These are phyloP conservation scores for Wickerhamiella pararugosa DNA, from an alignment of 1,139 yeast species.

Conservation along the genomic window DNA sequence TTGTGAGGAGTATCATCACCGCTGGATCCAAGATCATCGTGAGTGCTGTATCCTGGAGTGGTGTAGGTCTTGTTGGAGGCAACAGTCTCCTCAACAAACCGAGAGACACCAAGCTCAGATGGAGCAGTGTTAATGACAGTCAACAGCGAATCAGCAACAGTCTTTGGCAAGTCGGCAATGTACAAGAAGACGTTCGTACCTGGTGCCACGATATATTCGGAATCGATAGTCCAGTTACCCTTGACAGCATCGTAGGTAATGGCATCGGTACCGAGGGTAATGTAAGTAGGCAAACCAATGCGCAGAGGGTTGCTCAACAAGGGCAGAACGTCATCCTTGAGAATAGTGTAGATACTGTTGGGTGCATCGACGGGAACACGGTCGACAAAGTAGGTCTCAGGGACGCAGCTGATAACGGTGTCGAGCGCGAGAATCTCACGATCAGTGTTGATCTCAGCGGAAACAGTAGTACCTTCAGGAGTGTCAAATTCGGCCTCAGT, in stretches of 20 bases:
- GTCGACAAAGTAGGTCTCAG: slow-evolving; percentile 49
- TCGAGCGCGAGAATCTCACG: slow-evolving; percentile 42
- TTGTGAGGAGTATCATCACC: slow-evolving; percentile 86
- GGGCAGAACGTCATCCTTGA: slow-evolving; percentile 46
- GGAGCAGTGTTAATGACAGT: slow-evolving; percentile 9
- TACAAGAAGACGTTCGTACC: slow-evolving; percentile 67
- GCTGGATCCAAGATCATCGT: slow-evolving; percentile 65
- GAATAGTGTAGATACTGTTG: slow-evolving; percentile 43
- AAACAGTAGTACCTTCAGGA: slow-evolving; percentile 34
- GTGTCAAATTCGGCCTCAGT: slow-evolving; percentile 30
- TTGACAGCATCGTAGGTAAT: slow-evolving; percentile 75
- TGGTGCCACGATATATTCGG: slow-evolving; percentile 76
- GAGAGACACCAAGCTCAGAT: slow-evolving; percentile 4
- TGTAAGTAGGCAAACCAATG: slow-evolving; percentile 30
- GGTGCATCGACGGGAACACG: slow-evolving; percentile 52
- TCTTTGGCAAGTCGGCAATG: slow-evolving; percentile 35
- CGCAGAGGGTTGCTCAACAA: slow-evolving; percentile 28
- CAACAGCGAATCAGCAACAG: slow-evolving; percentile 11
- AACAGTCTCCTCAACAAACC: slow-evolving; percentile 1
- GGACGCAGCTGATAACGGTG: slow-evolving; percentile 46
- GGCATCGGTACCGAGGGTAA: slow-evolving; percentile 76
- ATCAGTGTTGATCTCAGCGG: slow-evolving; percentile 31
- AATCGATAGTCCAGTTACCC: slow-evolving; percentile 72
- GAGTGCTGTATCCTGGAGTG: slow-evolving; percentile 57
- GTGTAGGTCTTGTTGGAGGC: slow-evolving; percentile 7